Evolutionary conservation across 768 basidiomycete species (phyloP).

Genomic region (Suillus alpinus): DNA sequence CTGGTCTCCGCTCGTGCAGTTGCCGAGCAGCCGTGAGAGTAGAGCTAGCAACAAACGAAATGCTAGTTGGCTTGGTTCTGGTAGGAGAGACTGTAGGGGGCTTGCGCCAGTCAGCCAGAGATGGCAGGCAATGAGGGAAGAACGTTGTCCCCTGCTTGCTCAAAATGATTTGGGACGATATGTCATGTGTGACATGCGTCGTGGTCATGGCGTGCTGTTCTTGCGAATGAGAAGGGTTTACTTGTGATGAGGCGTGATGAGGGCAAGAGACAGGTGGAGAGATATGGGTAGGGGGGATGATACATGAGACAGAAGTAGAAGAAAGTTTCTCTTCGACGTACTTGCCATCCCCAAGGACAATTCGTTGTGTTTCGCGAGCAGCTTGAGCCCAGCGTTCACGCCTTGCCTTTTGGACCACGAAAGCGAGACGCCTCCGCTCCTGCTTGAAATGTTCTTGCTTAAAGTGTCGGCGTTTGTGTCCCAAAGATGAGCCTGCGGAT

Average conservation of each 20-base stretch:
- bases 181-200: constrained; percentile 26
- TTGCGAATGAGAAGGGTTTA: constrained; percentile 4
- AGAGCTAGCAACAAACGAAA: constrained; percentile 30
- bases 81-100: constrained; percentile 1
- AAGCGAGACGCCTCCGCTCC: constrained; percentile 17
- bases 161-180: constrained; percentile 34
- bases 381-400: constrained; percentile 31
- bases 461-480: constrained; percentile 19
- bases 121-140: constrained; percentile 37
- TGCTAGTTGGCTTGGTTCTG: constrained; percentile 12
- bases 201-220: neutral
- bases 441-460: constrained; percentile 21
- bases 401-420: constrained; percentile 22
- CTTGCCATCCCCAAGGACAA: constrained; percentile 40
- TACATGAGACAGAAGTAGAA: constrained; percentile 5
- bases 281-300: constrained; percentile 6
- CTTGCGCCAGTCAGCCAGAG: constrained; percentile 35
- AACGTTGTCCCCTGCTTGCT: constrained; percentile 38
- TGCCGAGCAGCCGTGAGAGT: constrained; percentile 33
- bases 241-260: neutral
- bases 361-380: constrained; percentile 35
- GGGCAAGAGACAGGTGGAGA: constrained; percentile 5
- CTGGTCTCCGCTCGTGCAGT: constrained; percentile 15
- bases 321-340: constrained; percentile 31
- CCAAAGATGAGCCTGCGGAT: constrained; percentile 11